Evolutionary conservation across 2,329 filamentous ascomycete species (phyloP).

Genomic region (Colletotrichum horii): DNA sequence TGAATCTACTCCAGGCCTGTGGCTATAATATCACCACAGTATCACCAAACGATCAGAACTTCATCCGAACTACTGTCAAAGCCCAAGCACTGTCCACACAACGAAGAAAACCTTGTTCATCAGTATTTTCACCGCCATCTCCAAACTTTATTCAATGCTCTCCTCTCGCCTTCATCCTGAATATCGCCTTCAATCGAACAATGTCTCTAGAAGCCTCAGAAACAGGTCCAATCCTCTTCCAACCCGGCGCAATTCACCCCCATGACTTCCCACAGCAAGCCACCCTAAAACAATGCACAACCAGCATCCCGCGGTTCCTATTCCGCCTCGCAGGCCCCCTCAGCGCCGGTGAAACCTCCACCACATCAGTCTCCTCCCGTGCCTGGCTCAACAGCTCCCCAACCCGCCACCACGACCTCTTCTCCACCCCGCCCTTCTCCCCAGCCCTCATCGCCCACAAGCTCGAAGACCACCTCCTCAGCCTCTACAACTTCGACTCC

Average conservation of each 20-base stretch:
- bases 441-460: neutral
- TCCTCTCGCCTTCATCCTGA: fast-evolving
- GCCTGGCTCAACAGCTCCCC: neutral
- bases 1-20: fast-evolving
- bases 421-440: neutral
- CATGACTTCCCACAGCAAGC: neutral
- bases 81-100: neutral
- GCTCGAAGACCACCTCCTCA: neutral
- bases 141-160: fast-evolving
- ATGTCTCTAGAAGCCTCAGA: neutral
- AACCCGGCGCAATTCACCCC: neutral
- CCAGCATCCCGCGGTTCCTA: neutral
- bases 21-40: fast-evolving
- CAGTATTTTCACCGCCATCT: fast-evolving
- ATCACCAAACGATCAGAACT: fast-evolving
- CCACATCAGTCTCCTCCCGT: neutral
- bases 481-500: neutral
- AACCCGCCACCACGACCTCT: neutral
- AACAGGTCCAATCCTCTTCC: neutral
- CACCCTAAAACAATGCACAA: neutral
- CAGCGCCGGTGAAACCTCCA: neutral
- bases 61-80: neutral
- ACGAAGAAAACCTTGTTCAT: neutral
- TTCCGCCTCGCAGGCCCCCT: neutral
- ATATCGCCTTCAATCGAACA: fast-evolving